Base-by-base conservation (phyloP, 176 grass and related monocot species). In the Sorghum bicolor region DNA sequence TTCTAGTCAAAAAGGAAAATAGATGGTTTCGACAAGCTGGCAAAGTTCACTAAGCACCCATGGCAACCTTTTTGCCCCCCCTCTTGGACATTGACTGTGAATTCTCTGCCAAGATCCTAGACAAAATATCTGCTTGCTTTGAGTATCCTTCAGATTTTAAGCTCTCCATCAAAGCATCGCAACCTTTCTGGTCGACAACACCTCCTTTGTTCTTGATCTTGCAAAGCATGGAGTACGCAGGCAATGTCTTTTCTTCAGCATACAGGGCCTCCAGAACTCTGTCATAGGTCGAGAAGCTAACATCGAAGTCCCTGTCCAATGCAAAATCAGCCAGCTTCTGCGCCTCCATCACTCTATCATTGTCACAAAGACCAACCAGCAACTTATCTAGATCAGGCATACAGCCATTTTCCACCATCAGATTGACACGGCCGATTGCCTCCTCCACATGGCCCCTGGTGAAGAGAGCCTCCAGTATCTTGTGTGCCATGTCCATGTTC, bases 161-260 rank as follows among this genome's bases (percentile, higher is more conserved):
- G 83, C 76, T 92, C 15, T 84, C 75, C 74, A 99, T 88, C 64
- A 99, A 76, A 77, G 76, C 85, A 70, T 99, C 91, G 0, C 96
- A 96, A 4, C 89, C 91, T 75, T 96, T 94, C 65, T 96, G 85
- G 53, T 83, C 48, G 4, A 99, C 91, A 38, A 87, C 66, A 50
- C 91, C 93, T 84, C 96, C 96, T 64, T 96, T 94, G 55, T 77
- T 88, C 88, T 99, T 96, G 66, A 99, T 99, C 91, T 99, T 96
- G 88, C 96, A 94, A 12, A 99, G 91, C 67, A 99, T 88, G 45
- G 89, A 89, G 84, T 96, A 99, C 11, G 93, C 91, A 74, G 91
- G 89, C 86, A 99, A 81, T 22, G 86, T 89, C 74, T 92, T 88
- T 50, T 88, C 96, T 80, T 91, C 91, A 8, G 88, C 77, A 37